Evolutionary conservation across 352 stramenopile genomes (phyloP).

Genomic region (Globisporangium nodosum): DNA sequence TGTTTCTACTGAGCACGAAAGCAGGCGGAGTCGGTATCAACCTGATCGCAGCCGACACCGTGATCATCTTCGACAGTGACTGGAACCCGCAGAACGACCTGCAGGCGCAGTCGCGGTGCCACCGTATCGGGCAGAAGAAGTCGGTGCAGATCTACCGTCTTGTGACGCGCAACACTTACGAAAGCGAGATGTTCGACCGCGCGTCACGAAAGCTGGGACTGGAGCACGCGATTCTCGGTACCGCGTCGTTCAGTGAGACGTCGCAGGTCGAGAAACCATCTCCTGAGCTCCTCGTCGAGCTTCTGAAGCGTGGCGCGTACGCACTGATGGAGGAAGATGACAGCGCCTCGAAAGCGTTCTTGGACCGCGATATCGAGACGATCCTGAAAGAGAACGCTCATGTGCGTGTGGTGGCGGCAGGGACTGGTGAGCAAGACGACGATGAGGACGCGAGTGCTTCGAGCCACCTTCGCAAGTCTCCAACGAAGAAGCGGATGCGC

Average conservation of each 20-base stretch:
- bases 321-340: constrained; percentile 97
- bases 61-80: constrained; percentile 99
- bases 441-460: constrained; percentile 16
- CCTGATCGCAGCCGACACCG: constrained; percentile 97
- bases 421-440: constrained; percentile 24
- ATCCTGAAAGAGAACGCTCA: constrained; percentile 87
- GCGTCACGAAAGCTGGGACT: constrained; percentile 97
- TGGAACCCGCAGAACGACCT: constrained; percentile 98
- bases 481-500: constrained; percentile 42
- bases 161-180: constrained; percentile 98
- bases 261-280: constrained; percentile 82
- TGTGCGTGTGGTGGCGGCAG: constrained; percentile 50
- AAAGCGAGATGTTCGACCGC: constrained; percentile 99
- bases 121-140: constrained; percentile 99
- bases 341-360: constrained; percentile 92
- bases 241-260: constrained; percentile 88
- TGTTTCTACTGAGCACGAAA: constrained; percentile 98
- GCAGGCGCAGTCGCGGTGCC: constrained; percentile 88
- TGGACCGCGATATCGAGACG: constrained; percentile 96
- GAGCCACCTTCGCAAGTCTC: constrained; percentile 29
- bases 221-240: constrained; percentile 97
- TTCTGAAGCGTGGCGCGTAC: constrained; percentile 98
- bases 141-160: constrained; percentile 97
- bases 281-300: constrained; percentile 93
- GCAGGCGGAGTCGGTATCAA: constrained; percentile 99